These are phyloP conservation scores for Exophiala lecanii-corni DNA, from an alignment of 2,329 filamentous ascomycete species.

Conservation along the genomic window DNA sequence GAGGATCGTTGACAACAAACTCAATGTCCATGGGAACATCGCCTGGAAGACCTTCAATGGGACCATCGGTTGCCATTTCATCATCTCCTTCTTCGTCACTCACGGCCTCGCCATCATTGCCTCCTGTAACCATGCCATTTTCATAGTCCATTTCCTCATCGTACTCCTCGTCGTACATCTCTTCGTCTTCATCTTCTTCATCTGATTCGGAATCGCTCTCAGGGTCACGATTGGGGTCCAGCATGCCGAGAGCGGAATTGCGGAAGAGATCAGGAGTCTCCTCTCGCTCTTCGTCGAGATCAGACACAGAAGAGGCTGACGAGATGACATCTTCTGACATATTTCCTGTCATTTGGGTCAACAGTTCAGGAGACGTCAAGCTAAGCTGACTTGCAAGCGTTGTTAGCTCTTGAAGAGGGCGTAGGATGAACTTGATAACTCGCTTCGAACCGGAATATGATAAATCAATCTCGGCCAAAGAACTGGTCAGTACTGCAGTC, in stretches of 20 bases:
- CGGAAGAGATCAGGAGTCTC: slow-evolving; percentile 97
- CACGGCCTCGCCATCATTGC: slow-evolving; percentile 77
- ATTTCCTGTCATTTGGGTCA: slow-evolving; percentile 63
- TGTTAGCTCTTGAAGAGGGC: slow-evolving; percentile 80
- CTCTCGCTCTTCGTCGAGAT: slow-evolving; percentile 78
- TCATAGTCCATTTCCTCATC: slow-evolving; percentile 92
- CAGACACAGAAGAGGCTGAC: slow-evolving; percentile 82
- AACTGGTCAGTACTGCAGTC: slow-evolving; percentile 78
- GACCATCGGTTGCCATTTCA: slow-evolving; percentile 68
- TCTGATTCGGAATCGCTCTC: slow-evolving; percentile 65
- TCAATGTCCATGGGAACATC: slow-evolving; percentile 69
- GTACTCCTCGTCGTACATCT: slow-evolving; percentile 89
- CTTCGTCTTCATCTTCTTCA: slow-evolving; percentile 67
- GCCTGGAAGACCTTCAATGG: slow-evolving; percentile 59
- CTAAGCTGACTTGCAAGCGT: slow-evolving; percentile 83
- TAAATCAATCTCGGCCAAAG: slow-evolving; percentile 91
- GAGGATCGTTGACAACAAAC: slow-evolving; percentile 69
- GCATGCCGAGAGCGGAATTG: slow-evolving; percentile 91
- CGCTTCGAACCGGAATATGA: slow-evolving; percentile 91
- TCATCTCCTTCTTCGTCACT: slow-evolving; percentile 79
- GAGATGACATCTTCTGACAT: slow-evolving; percentile 82
- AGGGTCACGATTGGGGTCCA: slow-evolving; percentile 76
- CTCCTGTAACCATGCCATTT: slow-evolving; percentile 61
- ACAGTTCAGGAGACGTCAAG: slow-evolving; percentile 57
- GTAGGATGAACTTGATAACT: slow-evolving; percentile 92